Percentiles rank a stretch among this genome's conserved stretches.
phyloP scores from a whole-genome alignment of 2,329 filamentous ascomycete genomes.

The Sclerotinia minor region DNA sequence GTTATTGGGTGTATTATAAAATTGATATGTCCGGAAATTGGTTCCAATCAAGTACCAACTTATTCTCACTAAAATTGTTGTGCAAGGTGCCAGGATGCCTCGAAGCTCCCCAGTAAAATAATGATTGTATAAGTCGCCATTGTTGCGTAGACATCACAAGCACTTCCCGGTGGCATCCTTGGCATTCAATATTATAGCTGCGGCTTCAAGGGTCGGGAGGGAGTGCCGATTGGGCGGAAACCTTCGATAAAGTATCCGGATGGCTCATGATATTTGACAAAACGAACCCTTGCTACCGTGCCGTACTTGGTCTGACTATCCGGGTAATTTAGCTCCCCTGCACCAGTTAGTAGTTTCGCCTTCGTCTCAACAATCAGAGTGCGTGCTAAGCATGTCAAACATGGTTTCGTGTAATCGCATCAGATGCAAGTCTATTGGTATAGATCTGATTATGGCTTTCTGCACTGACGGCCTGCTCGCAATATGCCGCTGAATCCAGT shows the following conservation, averaged over 20 bases:
- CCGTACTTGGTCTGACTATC: not conserved
- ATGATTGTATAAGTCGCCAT: not conserved
- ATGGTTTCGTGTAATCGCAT: not conserved
- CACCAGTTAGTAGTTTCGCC: not conserved
- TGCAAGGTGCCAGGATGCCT: not conserved
- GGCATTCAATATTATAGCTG: conserved; percentile 1
- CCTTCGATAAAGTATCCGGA: not conserved
- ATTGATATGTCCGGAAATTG: not conserved
- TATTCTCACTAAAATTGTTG: not conserved
- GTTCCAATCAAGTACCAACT: not conserved
- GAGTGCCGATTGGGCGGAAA: not conserved
- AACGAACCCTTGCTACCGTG: not conserved
- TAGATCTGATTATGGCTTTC: not conserved
- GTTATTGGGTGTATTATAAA: too few species aligned
- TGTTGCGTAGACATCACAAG: not conserved
- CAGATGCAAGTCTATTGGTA: too few species aligned
- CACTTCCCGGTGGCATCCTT: not conserved
- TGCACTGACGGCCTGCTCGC: not conserved
- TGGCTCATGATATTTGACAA: not conserved
- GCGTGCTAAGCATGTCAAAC: not conserved
- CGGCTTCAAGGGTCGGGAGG: not conserved
- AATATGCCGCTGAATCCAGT: not conserved
- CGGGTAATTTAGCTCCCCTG: not conserved
- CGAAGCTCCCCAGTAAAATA: not conserved
- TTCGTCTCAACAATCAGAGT: not conserved